A percentile compares a stretch with the other conserved stretches of the same genome.
Evolutionary conservation across 345 rosid genomes (phyloP).

Genomic region (Schrenkiella parvula): DNA sequence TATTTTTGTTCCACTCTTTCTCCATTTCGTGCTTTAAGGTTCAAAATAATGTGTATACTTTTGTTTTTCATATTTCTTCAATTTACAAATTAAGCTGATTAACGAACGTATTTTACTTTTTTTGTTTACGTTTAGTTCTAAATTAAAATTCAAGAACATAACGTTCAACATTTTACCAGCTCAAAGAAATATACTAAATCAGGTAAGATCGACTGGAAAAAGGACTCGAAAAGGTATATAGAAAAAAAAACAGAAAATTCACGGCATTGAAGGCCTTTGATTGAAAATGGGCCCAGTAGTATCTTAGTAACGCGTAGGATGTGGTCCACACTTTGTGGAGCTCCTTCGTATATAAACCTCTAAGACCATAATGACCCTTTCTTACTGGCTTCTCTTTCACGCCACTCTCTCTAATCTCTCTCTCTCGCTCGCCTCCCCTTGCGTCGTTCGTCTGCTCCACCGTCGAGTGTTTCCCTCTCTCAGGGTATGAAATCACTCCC

Average conservation of each 20-base stretch:
- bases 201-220: not conserved
- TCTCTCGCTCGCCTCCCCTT: conserved; percentile 16
- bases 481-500: conserved; percentile 7
- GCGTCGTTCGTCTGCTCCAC: conserved; percentile 9
- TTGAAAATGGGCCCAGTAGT: conserved; percentile 1
- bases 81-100: no score
- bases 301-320: conserved; percentile 15
- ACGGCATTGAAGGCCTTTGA: not conserved
- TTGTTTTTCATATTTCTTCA: no score
- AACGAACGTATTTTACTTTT: no score
- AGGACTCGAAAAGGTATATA: not conserved
- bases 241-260: not conserved
- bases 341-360: conserved; percentile 1
- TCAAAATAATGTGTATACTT: no score
- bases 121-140: no score
- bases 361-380: not conserved
- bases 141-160: no score
- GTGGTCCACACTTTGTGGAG: no score
- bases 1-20: no score
- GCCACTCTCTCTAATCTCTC: conserved; percentile 16
- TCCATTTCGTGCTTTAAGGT: no score
- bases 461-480: not conserved
- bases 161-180: no score
- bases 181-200: not conserved
- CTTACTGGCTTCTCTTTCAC: conserved; percentile 26